These are phyloP conservation scores for Pouteria glomerata DNA, from an alignment of 148 eudicot species.

Conservation along the genomic window DNA sequence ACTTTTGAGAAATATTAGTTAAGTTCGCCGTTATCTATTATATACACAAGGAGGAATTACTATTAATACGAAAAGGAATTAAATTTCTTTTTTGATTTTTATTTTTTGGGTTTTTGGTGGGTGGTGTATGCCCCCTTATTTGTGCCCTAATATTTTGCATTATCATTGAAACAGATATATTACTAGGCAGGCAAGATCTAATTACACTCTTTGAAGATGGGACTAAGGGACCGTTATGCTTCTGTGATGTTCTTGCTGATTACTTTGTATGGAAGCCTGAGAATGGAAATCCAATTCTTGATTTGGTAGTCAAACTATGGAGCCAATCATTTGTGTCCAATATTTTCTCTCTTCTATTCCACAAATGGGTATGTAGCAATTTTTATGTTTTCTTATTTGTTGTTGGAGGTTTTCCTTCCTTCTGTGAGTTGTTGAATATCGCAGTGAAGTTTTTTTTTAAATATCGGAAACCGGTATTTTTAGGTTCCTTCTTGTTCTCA, in stretches of 20 bases:
- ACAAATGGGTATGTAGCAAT: constrained; percentile 76
- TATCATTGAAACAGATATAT: constrained; percentile 66
- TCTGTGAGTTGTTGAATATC: not conserved
- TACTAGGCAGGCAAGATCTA: constrained; percentile 58
- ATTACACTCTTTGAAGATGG: constrained; percentile 40
- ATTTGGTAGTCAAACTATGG: constrained; percentile 86
- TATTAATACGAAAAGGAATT: no score
- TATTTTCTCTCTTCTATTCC: constrained; percentile 79
- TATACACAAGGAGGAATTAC: no score
- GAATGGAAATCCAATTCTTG: constrained; percentile 77
- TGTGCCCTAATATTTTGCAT: constrained; percentile 17
- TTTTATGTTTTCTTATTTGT: no score
- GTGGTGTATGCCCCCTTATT: no score
- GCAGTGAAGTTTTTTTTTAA: not conserved
- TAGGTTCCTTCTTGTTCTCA: not conserved
- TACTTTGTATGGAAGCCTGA: constrained; percentile 66
- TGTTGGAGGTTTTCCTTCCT: no score
- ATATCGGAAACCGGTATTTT: not conserved
- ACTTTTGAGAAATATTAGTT: no score
- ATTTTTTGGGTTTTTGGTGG: constrained; percentile 15
- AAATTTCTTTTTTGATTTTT: not conserved
- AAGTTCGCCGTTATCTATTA: no score
- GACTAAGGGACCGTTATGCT: constrained; percentile 52
- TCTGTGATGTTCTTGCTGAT: constrained; percentile 80
- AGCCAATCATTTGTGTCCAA: constrained; percentile 98